Base-by-base conservation (phyloP, 345 rosid species). In the Heritiera littoralis region DNA sequence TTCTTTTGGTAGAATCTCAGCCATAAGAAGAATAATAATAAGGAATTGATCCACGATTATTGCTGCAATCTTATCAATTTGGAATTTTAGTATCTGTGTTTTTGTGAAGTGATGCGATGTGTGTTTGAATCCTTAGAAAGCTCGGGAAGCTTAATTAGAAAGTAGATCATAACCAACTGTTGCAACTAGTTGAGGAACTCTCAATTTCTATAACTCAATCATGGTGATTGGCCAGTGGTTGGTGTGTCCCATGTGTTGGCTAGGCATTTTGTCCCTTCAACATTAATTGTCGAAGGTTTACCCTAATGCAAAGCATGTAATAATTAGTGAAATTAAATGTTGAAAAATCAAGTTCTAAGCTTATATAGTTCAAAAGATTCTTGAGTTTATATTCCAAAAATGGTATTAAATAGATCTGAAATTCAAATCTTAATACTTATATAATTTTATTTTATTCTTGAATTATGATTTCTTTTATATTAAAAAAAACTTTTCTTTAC, bases 1-100 rank as follows among this genome's bases (percentile, higher is more conserved):
- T 66, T 60, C 70, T 43, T 67, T 67, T 41, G 13, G 0, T 18
- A 43, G 72, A 67, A 67, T 66, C 71, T 66, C 71, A 41, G 71
- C 51, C 71, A 38, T 2, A 17, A 35, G 15, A 59, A 59, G 48
- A 20, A 23, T 23, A 23, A 23, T 23, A 23, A 23, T 23, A 23
- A 23, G 28, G 28, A 23, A 66, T 66, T 14, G 28, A 40, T 18
- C 20, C 9, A 55, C 18, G 7, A 13, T 5, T 15, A 14, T 52
- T 52, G 18, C 17, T 68, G 52, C 72, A 68, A 68, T 51, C 75
- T 51, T 71, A 30, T 71, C 55, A 15, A 30, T 66, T 18, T 30
- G 23, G 10, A 70, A 49, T 71, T 23, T 20, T 30, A 52, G 1
- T 1, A 12, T 14, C 5, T 23, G 10, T 40, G 35, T 11, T 58